Conservation (phyloP, 768 basidiomycete species). For the Dentipellis sp. region DNA sequence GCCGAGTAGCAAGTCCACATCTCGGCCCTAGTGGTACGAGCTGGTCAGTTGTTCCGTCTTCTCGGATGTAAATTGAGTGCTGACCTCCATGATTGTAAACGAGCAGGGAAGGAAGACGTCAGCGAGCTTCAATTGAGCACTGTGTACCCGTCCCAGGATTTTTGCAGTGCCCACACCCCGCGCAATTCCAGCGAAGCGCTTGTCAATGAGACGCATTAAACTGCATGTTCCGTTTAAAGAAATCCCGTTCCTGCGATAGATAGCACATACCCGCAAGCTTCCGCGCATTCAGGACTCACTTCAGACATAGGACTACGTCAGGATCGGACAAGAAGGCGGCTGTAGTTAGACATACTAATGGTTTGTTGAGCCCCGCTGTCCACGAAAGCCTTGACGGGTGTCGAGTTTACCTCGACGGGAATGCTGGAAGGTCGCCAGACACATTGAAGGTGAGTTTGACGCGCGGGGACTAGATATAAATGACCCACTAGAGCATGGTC, state of each 20-base stretch:
- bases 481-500: slow-evolving; percentile 89
- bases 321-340: background rate
- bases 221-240: slow-evolving; percentile 26
- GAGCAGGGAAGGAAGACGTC: slow-evolving; percentile 83
- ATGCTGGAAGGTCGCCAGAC: slow-evolving; percentile 39
- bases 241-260: background rate
- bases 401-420: slow-evolving; percentile 85
- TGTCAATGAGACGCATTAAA: slow-evolving; percentile 90
- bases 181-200: slow-evolving; percentile 81
- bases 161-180: slow-evolving; percentile 90
- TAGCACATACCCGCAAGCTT: slow-evolving; percentile 69
- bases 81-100: slow-evolving; percentile 91
- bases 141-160: slow-evolving; percentile 91
- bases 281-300: slow-evolving; percentile 93
- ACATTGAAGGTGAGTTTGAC: background rate
- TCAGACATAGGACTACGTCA: background rate
- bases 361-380: slow-evolving; percentile 97
- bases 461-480: background rate
- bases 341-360: slow-evolving; percentile 58
- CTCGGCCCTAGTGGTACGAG: slow-evolving; percentile 49
- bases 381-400: slow-evolving; percentile 91
- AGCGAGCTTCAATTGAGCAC: slow-evolving; percentile 81
- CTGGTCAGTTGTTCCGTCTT: background rate
- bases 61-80: slow-evolving; percentile 3
- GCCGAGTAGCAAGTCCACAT: slow-evolving; percentile 93